Conservation (phyloP, 495 filamentous ascomycete species). For the Xanthoparmelia taractica region DNA sequence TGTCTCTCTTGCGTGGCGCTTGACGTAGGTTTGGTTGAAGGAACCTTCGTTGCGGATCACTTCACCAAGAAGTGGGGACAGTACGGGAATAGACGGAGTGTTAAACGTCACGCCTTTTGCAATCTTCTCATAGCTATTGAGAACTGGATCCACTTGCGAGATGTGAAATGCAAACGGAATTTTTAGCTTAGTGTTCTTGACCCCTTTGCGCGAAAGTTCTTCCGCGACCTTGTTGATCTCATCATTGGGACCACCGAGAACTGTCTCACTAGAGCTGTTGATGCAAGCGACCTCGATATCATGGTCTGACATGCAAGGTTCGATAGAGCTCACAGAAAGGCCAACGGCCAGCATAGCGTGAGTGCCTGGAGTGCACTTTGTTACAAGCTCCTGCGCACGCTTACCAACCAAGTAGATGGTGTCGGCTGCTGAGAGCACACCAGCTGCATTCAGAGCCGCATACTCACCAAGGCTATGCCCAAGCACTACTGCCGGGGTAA, state of each 20-base stretch:
- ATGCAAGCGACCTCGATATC: slow-evolving; percentile 36
- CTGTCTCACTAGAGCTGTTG: slow-evolving; percentile 31
- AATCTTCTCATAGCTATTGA: slow-evolving; percentile 51
- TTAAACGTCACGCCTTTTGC: slow-evolving; percentile 51
- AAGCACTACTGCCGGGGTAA: too few species aligned
- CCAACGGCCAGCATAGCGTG: too few species aligned
- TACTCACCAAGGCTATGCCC: too few species aligned
- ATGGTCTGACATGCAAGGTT: too few species aligned
- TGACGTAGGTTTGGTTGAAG: slow-evolving; percentile 21
- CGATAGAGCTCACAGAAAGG: too few species aligned
- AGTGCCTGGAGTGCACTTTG: too few species aligned
- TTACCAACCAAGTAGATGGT: too few species aligned
- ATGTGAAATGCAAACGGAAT: slow-evolving; percentile 66
- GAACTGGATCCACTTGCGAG: slow-evolving; percentile 60
- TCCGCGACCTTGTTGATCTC: slow-evolving; percentile 22
- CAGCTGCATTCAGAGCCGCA: too few species aligned
- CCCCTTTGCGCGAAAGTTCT: slow-evolving; percentile 18
- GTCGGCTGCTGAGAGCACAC: too few species aligned
- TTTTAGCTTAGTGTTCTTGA: slow-evolving; percentile 23
- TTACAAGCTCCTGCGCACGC: too few species aligned
- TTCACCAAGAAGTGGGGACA: slow-evolving; percentile 51
- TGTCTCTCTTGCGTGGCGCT: slow-evolving; percentile 18
- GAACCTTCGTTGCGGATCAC: slow-evolving; percentile 15
- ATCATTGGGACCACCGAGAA: slow-evolving; percentile 28
- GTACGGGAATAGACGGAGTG: slow-evolving; percentile 52